A percentile compares a stretch with the other conserved stretches of the same genome.
phyloP scores from a whole-genome alignment of 805 yeast genomes.

The Suhomyces tanzawaensis region DNA sequence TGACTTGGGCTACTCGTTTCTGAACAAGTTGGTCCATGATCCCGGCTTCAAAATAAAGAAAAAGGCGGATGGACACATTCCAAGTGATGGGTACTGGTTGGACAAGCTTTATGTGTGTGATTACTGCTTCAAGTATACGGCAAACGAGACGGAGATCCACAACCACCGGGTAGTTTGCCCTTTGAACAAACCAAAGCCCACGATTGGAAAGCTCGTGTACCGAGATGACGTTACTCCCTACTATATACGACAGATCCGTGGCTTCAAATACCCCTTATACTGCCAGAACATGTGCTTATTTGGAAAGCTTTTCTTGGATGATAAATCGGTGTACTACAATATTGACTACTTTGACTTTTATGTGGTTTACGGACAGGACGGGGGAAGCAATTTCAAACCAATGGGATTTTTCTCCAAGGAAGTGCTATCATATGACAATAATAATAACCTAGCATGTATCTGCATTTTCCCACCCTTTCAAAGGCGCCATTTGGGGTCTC shows the following conservation, averaged over 20 bases:
- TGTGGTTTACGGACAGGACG: conserved; percentile 56
- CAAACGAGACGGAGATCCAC: conserved; percentile 40
- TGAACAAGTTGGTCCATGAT: conserved; percentile 21
- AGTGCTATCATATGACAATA: conserved; percentile 69
- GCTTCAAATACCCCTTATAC: conserved; percentile 59
- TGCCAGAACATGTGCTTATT: conserved; percentile 82
- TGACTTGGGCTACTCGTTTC: conserved; percentile 43
- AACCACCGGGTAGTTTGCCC: conserved; percentile 51
- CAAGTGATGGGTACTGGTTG: conserved; percentile 45
- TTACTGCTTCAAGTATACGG: conserved; percentile 79
- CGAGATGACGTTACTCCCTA: conserved; percentile 46
- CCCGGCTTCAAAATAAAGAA: conserved; percentile 5
- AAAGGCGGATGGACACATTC: neutral
- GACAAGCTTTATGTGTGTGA: conserved; percentile 71
- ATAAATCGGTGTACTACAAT: conserved; percentile 81
- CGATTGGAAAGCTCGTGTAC: conserved; percentile 70
- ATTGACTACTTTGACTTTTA: conserved; percentile 80
- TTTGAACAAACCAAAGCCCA: conserved; percentile 28
- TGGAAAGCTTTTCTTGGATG: conserved; percentile 84
- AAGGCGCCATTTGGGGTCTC: conserved; percentile 69
- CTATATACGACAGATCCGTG: conserved; percentile 65
- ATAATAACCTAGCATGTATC: conserved; percentile 83
- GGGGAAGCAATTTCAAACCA: conserved; percentile 38
- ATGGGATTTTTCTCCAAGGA: conserved; percentile 96
- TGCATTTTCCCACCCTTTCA: conserved; percentile 92